Conservation (phyloP, 1,284 basidiomycete genomes). For the Amylostereum chailletii region DNA sequence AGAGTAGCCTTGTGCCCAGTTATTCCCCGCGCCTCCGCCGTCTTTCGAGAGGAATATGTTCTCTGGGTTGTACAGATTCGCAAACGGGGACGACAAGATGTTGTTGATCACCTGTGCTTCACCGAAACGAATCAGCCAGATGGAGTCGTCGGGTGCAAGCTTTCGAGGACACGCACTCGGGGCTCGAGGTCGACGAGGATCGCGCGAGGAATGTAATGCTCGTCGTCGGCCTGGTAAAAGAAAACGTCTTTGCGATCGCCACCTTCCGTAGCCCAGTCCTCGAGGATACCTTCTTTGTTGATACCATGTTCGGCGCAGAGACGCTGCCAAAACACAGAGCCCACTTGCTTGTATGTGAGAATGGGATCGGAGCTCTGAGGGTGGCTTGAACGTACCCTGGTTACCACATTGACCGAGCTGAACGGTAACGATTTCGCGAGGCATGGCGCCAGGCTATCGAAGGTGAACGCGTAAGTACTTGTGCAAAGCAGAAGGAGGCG, state of each 20-base stretch:
- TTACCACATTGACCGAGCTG: conserved; percentile 96
- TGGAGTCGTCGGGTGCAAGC: neutral
- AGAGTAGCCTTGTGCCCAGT: conserved; percentile 94
- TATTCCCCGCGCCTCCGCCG: conserved; percentile 97
- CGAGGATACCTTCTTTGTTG: conserved; percentile 85
- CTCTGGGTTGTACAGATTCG: conserved; percentile 95
- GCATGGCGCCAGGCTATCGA: conserved; percentile 36
- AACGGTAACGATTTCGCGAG: conserved; percentile 81
- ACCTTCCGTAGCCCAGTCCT: conserved; percentile 91
- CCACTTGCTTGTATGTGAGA: conserved; percentile 43
- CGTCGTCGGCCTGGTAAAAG: conserved; percentile 99
- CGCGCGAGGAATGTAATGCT: conserved; percentile 96
- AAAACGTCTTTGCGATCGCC: conserved; percentile 98
- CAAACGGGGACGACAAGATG: conserved; percentile 88
- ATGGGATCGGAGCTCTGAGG: neutral
- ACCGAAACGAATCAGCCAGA: neutral
- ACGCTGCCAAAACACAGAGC: conserved; percentile 90
- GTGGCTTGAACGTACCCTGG: conserved; percentile 58
- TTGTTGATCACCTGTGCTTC: conserved; percentile 83
- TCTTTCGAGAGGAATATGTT: conserved; percentile 95
- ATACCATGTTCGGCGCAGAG: conserved; percentile 96
- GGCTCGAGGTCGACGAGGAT: conserved; percentile 98
- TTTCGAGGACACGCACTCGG: conserved; percentile 47
- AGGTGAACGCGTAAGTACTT: no score
- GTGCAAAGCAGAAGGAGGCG: no score